Conservation (phyloP, 192 early-diverging fungal genomes). For the Coemansia sp. region DNA sequence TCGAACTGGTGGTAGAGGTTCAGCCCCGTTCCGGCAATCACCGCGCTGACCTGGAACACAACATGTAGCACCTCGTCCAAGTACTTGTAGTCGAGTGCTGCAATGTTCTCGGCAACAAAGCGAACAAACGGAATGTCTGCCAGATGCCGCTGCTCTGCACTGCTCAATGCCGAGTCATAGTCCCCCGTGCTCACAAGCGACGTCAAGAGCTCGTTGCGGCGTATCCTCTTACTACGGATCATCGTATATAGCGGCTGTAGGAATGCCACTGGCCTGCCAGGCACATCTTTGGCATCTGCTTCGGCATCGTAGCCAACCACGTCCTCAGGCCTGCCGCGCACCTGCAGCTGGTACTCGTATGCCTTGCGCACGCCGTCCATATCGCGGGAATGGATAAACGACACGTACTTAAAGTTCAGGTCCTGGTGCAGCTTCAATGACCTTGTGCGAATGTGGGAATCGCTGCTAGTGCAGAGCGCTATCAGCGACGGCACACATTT, state of each 20-base stretch:
- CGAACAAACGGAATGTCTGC: conserved; percentile 61
- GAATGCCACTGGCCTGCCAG: conserved; percentile 55
- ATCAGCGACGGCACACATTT: conserved; percentile 88
- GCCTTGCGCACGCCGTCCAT: conserved; percentile 72
- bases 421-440: conserved; percentile 72
- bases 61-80: conserved; percentile 80
- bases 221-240: conserved; percentile 62
- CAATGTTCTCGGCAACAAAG: conserved; percentile 84
- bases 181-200: conserved; percentile 71
- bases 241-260: conserved; percentile 70
- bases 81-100: conserved; percentile 75
- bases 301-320: conserved; percentile 50
- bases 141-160: conserved; percentile 13
- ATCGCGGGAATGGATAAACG: conserved; percentile 82
- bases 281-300: conserved; percentile 22
- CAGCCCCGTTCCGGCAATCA: conserved; percentile 71
- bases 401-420: conserved; percentile 80
- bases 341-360: conserved; percentile 69
- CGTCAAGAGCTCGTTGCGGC: conserved; percentile 73
- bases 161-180: conserved; percentile 42
- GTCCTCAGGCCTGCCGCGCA: conserved; percentile 23
- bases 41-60: conserved; percentile 69
- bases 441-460: conserved; percentile 64
- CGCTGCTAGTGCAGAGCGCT: conserved; percentile 75
- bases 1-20: conserved; percentile 57